A percentile compares a stretch with the other conserved stretches of the same genome.
Conservation (phyloP, 352 stramenopile genomes). For the Phytopythium helicoides region DNA sequence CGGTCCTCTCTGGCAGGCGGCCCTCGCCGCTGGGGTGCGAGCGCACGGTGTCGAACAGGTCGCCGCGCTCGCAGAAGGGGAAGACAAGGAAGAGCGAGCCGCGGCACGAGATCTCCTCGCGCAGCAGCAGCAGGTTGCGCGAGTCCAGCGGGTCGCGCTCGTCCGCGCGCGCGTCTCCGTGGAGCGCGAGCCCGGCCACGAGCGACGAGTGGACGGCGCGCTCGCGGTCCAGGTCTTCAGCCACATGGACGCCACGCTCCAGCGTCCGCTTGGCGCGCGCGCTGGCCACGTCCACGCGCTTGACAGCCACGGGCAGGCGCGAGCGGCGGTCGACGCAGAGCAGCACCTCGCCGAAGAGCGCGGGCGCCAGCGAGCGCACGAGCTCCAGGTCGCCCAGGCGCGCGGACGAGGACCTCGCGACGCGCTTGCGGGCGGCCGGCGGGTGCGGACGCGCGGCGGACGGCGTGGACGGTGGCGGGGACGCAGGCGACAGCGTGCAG, state of each 20-base stretch:
- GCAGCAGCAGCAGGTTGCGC: slow-evolving; percentile 42
- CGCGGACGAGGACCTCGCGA: slow-evolving; percentile 24
- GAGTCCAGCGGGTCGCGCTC: slow-evolving; percentile 13
- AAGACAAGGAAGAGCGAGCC: slow-evolving; percentile 51
- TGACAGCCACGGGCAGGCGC: slow-evolving; percentile 43
- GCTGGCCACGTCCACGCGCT: slow-evolving; percentile 41
- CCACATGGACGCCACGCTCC: slow-evolving; percentile 25
- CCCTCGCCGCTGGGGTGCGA: slow-evolving; percentile 23
- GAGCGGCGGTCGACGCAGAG: slow-evolving; percentile 38
- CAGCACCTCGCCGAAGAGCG: slow-evolving; percentile 57
- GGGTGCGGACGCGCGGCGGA: slow-evolving; percentile 1
- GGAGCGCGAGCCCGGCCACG: neutral
- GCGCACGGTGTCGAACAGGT: slow-evolving; percentile 53
- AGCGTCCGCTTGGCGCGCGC: slow-evolving; percentile 34
- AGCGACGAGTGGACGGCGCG: slow-evolving; percentile 43
- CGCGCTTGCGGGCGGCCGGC: slow-evolving; percentile 7
- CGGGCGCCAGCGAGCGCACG: slow-evolving; percentile 37
- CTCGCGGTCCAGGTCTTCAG: slow-evolving; percentile 50
- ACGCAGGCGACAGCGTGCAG: slow-evolving; percentile 19
- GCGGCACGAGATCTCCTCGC: slow-evolving; percentile 38
- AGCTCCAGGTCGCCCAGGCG: slow-evolving; percentile 37
- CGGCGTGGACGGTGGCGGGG: slow-evolving; percentile 12
- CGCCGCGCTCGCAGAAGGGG: slow-evolving; percentile 47
- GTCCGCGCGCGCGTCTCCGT: neutral
- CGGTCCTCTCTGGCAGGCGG: slow-evolving; percentile 27